phyloP scores from a whole-genome alignment of 768 basidiomycete species.

The Xerocomellus amylosporus region DNA sequence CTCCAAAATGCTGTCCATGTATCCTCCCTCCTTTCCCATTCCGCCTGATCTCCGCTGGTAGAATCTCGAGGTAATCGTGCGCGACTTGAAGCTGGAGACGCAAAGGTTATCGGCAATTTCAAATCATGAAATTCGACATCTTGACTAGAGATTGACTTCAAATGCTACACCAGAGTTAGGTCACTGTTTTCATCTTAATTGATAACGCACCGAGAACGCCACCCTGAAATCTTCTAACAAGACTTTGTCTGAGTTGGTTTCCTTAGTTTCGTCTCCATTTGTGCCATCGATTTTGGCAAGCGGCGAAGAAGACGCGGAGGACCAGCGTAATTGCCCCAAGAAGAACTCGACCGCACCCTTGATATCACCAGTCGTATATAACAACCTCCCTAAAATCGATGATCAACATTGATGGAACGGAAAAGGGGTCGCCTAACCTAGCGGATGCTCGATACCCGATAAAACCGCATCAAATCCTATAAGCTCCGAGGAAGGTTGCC shows the following conservation, averaged over 20 bases:
- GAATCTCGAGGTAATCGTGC: constrained; percentile 56
- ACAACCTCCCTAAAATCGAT: constrained; percentile 59
- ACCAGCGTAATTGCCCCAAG: constrained; percentile 62
- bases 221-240: constrained; percentile 86
- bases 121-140: constrained; percentile 44
- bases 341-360: constrained; percentile 76
- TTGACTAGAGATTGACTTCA: constrained; percentile 55
- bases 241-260: constrained; percentile 55
- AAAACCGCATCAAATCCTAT: constrained; percentile 61
- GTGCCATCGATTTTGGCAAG: constrained; percentile 14
- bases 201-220: constrained; percentile 68
- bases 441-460: constrained; percentile 74
- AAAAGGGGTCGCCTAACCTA: constrained; percentile 46
- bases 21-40: constrained; percentile 67
- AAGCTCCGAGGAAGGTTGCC: constrained; percentile 36
- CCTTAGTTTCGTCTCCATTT: constrained; percentile 28
- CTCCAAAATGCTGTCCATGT: constrained; percentile 64
- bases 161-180: constrained; percentile 53
- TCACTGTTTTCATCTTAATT: neutral
- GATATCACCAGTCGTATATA: constrained; percentile 89
- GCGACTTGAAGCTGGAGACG: constrained; percentile 52
- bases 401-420: constrained; percentile 6
- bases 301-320: constrained; percentile 23
- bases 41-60: constrained; percentile 38
- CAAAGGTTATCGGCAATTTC: constrained; percentile 66